Evolutionary conservation across 768 basidiomycete species (phyloP).

Genomic region (Tricholoma hemisulphureum): DNA sequence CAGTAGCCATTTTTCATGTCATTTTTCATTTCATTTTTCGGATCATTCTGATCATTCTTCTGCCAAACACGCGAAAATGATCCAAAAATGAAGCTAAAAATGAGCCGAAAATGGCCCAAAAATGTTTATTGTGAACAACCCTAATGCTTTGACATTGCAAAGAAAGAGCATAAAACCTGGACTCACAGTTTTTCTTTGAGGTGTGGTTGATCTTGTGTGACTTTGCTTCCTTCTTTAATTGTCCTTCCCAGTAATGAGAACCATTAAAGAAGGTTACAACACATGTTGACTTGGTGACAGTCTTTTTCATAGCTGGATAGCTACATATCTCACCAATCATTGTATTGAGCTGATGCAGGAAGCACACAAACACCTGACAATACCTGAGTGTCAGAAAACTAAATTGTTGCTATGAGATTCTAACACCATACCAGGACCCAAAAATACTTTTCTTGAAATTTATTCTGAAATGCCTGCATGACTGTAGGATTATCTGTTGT

Average conservation of each 20-base stretch:
- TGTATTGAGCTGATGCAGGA: conserved; percentile 18
- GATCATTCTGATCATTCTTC: too few relatives aligned
- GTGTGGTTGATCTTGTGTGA: conserved; percentile 8
- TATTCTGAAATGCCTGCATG: conserved; percentile 24
- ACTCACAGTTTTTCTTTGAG: conserved; percentile 14
- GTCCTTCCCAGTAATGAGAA: conserved; percentile 33
- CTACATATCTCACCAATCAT: conserved; percentile 24
- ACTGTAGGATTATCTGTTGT: conserved; percentile 32
- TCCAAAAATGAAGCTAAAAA: too few relatives aligned
- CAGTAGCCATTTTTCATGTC: too few relatives aligned
- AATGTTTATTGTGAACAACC: too few relatives aligned
- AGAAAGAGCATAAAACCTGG: conserved; percentile 19
- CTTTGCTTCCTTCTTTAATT: conserved; percentile 19
- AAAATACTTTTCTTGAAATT: conserved; percentile 15
- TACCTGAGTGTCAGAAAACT: background rate
- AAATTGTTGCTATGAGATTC: background rate
- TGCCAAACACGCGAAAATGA: too few relatives aligned
- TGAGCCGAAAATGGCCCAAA: too few relatives aligned
- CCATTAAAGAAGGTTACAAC: too few relatives aligned
- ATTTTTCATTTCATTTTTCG: too few relatives aligned
- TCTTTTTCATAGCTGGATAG: background rate
- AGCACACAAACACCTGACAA: conserved; percentile 10
- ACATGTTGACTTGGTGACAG: background rate
- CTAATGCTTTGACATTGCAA: conserved; percentile 20
- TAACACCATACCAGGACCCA: conserved; percentile 22